phyloP scores from a whole-genome alignment of 179 eudicot genomes.

The Spergularia azorica region DNA sequence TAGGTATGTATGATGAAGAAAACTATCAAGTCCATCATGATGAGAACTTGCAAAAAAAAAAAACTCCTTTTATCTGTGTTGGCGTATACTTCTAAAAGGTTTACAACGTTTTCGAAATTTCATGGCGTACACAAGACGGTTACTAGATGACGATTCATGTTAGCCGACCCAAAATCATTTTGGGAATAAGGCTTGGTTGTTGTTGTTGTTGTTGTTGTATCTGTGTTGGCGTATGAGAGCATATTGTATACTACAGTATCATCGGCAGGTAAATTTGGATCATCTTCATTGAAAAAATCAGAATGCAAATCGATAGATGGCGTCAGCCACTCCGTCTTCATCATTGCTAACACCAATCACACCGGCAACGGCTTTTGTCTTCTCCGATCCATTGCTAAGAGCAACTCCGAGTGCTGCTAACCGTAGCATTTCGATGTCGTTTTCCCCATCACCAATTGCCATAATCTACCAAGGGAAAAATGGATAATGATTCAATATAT shows the following conservation, averaged over 20 bases:
- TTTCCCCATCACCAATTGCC: slow-evolving; percentile 98
- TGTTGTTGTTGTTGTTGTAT: too few species aligned
- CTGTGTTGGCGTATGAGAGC: not conserved
- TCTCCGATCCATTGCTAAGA: slow-evolving; percentile 87
- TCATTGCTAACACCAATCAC: slow-evolving; percentile 83
- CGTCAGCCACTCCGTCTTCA: slow-evolving; percentile 98
- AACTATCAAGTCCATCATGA: too few species aligned
- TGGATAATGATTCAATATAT: not conserved
- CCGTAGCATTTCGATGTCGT: slow-evolving; percentile 90
- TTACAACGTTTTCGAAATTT: too few species aligned
- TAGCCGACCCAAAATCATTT: not conserved
- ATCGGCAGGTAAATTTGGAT: not conserved
- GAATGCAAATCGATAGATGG: slow-evolving; percentile 88
- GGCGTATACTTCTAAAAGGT: too few species aligned
- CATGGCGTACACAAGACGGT: too few species aligned
- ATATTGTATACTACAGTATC: too few species aligned
- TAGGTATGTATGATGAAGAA: too few species aligned
- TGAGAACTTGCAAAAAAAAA: too few species aligned
- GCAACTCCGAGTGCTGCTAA: slow-evolving; percentile 80
- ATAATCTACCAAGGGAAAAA: slow-evolving; percentile 48
- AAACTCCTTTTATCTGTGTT: too few species aligned
- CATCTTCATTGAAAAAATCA: slow-evolving; percentile 35
- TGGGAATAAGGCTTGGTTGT: too few species aligned
- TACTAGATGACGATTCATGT: too few species aligned
- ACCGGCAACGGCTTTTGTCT: slow-evolving; percentile 77